These are phyloP conservation scores for Neopestalotiopsis clavispora DNA, from an alignment of 2,329 filamentous ascomycete species.

Conservation along the genomic window DNA sequence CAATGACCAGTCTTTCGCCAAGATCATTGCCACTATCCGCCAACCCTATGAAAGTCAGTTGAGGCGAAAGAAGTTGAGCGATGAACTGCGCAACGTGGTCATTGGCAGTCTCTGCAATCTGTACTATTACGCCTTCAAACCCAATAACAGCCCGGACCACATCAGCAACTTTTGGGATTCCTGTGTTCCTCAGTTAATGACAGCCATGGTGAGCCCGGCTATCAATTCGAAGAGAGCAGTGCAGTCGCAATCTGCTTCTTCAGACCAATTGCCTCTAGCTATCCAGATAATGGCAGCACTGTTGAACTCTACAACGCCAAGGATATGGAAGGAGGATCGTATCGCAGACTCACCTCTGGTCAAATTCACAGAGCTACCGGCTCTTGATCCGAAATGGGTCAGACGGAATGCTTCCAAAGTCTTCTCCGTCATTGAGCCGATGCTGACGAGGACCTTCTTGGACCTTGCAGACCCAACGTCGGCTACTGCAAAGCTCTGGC, in stretches of 20 bases:
- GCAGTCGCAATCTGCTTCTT: slow-evolving; percentile 40
- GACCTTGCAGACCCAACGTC: slow-evolving; percentile 67
- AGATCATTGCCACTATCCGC: slow-evolving; percentile 59
- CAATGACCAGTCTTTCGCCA: slow-evolving; percentile 62
- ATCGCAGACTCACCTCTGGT: slow-evolving; percentile 65
- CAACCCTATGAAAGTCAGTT: slow-evolving; percentile 73
- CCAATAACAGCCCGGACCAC: slow-evolving; percentile 66
- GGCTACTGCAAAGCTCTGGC: slow-evolving; percentile 60
- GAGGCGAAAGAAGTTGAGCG: slow-evolving; percentile 65
- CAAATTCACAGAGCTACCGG: slow-evolving; percentile 76
- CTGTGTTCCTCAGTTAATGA: slow-evolving; percentile 70
- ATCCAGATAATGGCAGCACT: slow-evolving; percentile 76
- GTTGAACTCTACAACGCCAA: slow-evolving; percentile 60
- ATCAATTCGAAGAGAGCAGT: slow-evolving; percentile 33
- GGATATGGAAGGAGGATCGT: slow-evolving; percentile 77
- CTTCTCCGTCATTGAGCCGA: slow-evolving; percentile 63
- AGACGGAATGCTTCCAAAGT: slow-evolving; percentile 72
- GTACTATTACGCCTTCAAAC: slow-evolving; percentile 81
- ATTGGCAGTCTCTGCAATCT: slow-evolving; percentile 79
- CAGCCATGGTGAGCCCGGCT: slow-evolving; percentile 53
- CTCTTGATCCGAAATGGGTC: slow-evolving; percentile 86
- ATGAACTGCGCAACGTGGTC: slow-evolving; percentile 61
- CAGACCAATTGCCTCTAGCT: slow-evolving; percentile 60
- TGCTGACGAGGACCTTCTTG: slow-evolving; percentile 65
- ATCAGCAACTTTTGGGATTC: slow-evolving; percentile 81